Base-by-base conservation (phyloP, 2,329 filamentous ascomycete genomes). In the Microdochium bolleyi region DNA sequence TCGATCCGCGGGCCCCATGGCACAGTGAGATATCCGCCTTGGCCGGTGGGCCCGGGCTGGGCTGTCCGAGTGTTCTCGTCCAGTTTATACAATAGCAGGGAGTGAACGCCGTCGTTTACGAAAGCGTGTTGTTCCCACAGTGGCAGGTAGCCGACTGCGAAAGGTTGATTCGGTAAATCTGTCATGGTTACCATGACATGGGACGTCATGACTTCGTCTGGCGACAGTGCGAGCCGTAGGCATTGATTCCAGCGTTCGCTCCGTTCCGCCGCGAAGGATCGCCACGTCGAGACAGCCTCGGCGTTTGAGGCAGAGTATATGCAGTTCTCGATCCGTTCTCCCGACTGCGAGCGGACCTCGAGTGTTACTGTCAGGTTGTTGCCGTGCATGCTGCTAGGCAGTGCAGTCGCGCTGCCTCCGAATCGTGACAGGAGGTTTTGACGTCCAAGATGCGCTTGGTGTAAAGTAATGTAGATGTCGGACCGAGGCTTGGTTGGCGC, bases 51-150 rank as follows among this genome's bases (percentile, higher is more conserved):
- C 57, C 74, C 84, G 53, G 76, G 77, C 64, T 74, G 82, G 49
- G 79, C 80, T 3, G 74, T 87, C 1, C 88, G 88, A 0, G 91
- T 97, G 62, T 87, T 82, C 66, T 97, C 95, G 62, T 99, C 95
- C 62, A 96, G 88, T 58, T 88, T 88, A 73, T 97, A 96, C 48
- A 99, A 73, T 2, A 95, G 74, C 49, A 96, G 73, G 2, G 83
- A 84, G 65, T 96, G 92, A 21, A 83, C 72, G 0, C 92, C 92
- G 64, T 99, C 92, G 49, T 85, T 81, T 50, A 95, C 83, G 63
- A 99, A 99, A 0, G 94, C 92, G 54, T 91, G 84, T 24, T 89
- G 83, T 51, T 92, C 88, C 94, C 95, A 99, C 2, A 99, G 76
- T 0, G 94, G 94, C 74, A 99, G 85, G 78, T 95, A 92, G 14